Conservation (phyloP, 176 grass and related monocot species). For the Phragmites australis region DNA sequence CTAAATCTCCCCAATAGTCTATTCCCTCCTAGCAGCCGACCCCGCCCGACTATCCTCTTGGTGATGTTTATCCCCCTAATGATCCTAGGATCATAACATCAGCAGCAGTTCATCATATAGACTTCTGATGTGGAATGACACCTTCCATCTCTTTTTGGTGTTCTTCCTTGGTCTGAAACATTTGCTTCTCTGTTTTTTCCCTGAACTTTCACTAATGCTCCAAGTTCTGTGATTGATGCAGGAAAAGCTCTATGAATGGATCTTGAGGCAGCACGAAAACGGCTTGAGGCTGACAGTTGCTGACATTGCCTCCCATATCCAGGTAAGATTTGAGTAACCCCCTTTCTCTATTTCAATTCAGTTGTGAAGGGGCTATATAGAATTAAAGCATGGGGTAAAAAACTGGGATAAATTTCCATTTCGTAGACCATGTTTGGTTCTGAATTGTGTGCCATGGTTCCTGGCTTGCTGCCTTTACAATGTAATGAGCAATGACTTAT, state of each 20-base stretch:
- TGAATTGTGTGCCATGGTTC: not conserved
- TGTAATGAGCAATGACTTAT: not conserved
- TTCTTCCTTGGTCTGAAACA: not conserved
- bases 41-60: too few species aligned
- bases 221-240: slow-evolving; percentile 33
- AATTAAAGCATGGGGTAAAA: not conserved
- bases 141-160: not conserved
- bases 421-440: not conserved
- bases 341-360: not conserved
- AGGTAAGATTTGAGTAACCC: slow-evolving; percentile 37
- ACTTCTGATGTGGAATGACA: not conserved
- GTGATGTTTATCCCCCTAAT: too few species aligned
- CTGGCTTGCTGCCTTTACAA: not conserved
- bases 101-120: too few species aligned
- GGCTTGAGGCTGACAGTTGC: slow-evolving; percentile 55
- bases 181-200: not conserved
- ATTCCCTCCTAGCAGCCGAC: too few species aligned
- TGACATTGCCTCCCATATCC: slow-evolving; percentile 57
- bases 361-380: not conserved
- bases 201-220: not conserved
- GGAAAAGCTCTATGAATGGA: slow-evolving; percentile 79
- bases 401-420: slow-evolving; percentile 1
- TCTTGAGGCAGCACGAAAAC: slow-evolving; percentile 59
- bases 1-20: too few species aligned
- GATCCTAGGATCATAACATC: too few species aligned